Base-by-base conservation (phyloP, 345 rosid genomes). In the Physaria fendleri region DNA sequence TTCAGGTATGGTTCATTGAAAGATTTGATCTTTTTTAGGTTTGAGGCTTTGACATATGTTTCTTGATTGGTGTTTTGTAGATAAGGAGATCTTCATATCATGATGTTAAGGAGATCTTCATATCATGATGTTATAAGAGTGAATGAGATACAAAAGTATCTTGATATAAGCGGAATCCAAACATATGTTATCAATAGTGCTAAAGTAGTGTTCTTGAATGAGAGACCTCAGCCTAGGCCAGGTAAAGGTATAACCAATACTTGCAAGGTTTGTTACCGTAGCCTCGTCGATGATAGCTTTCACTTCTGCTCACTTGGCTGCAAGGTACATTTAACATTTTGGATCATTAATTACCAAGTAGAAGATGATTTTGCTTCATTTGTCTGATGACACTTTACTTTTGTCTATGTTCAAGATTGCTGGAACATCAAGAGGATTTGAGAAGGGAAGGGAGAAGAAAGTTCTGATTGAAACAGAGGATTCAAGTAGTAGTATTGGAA, bases 61-160 rank as follows among this genome's bases (percentile, higher is more conserved):
- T 52, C 43, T 38, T 48, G 48, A 8, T 41, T 71, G 51, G 33
- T 33, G 33, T 48, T 13, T 41, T 42, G 57, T 77, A 90, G 99
- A 94, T 94, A 77, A 81, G 99, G 79, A 85, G 99, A 66, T 94
- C 99, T 2, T 94, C 97, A 0, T 94, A 94, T 81, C 99, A 94
- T 74, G 97, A 90, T 77, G 99, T 94, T 51, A 87, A 81, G 99
- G 79, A 85, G 99, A 66, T 94, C 99, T 2, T 94, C 97, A 0
- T 94, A 94, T 81, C 99, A 94, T 74, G 97, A 90, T 77, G 99
- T 94, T 51, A 87, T 90, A n/a, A 82, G 99, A 63, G 97, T 90
- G 16, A 74, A 81, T 28, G 99, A 94, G 76, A 85, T 94, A 39
- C 93, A 87, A 76, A 94, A 85, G 66, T 76, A 81, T 46, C 61